Conservation (phyloP, 2,329 filamentous ascomycete species). For the Zasmidium citrigriseum region DNA sequence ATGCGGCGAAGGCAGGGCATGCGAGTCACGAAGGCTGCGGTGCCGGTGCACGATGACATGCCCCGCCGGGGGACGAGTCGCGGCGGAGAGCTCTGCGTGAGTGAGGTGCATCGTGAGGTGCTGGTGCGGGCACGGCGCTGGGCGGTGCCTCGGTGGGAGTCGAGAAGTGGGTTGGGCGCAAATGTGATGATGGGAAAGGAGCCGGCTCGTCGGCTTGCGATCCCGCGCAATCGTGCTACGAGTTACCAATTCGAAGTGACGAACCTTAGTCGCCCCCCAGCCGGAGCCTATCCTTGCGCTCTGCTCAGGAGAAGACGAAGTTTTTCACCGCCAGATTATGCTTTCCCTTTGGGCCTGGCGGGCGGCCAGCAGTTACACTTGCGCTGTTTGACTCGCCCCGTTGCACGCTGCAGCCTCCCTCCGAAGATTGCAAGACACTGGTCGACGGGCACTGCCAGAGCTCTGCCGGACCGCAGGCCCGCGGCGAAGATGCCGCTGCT, state of each 20-base stretch:
- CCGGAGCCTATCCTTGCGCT: slow-evolving; percentile 6
- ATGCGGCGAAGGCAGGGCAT: slow-evolving; percentile 1
- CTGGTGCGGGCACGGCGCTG: too few species aligned
- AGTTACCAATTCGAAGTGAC: slow-evolving; percentile 5
- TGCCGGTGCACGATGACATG: slow-evolving; percentile 3
- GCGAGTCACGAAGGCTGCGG: slow-evolving; percentile 3
- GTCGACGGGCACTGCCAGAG: neutral
- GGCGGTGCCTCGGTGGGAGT: slow-evolving; percentile 2
- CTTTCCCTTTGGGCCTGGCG: neutral
- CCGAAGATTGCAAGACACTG: slow-evolving; percentile 5
- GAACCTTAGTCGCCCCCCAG: slow-evolving; percentile 3
- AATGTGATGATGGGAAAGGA: slow-evolving; percentile 7
- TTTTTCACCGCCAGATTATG: slow-evolving; percentile 2
- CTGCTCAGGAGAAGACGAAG: slow-evolving; percentile 1
- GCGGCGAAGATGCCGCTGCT: neutral
- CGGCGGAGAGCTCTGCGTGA: neutral
- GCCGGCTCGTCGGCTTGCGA: neutral
- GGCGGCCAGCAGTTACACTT: slow-evolving; percentile 2
- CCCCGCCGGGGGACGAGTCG: neutral
- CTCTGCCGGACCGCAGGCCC: neutral
- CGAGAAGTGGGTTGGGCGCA: neutral
- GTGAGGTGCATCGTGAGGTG: neutral
- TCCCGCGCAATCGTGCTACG: neutral
- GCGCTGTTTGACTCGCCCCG: slow-evolving; percentile 17
- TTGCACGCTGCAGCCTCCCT: slow-evolving; percentile 13